A percentile compares a stretch with the other conserved stretches of the same genome.
Evolutionary conservation across 1,139 yeast genomes (phyloP).

Genomic region (Blastobotrys indianensis): DNA sequence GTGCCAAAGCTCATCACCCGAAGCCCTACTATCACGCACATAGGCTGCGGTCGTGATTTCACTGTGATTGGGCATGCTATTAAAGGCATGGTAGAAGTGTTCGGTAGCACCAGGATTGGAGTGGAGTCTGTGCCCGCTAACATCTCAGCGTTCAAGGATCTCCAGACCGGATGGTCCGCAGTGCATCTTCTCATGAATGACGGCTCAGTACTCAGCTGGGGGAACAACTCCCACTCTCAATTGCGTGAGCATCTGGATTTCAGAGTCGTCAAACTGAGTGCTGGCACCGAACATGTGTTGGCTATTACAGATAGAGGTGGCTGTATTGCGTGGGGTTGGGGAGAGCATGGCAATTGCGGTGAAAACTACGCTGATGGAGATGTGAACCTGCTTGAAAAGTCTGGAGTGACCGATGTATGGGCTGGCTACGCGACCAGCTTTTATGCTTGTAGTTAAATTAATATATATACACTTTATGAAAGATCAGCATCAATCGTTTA

Average conservation of each 20-base stretch:
- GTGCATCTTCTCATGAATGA: constrained; percentile 41
- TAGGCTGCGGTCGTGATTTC: constrained; percentile 34
- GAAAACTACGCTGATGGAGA: constrained; percentile 23
- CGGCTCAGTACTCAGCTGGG: constrained; percentile 44
- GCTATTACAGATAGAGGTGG: constrained; percentile 31
- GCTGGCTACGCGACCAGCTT: constrained; percentile 9
- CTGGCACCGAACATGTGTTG: constrained; percentile 89
- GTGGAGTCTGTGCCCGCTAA: constrained; percentile 15
- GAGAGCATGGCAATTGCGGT: constrained; percentile 92
- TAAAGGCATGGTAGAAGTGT: constrained; percentile 20
- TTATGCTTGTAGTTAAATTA: not conserved
- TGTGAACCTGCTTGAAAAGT: constrained; percentile 17
- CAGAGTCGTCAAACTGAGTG: constrained; percentile 29
- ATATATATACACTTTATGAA: not conserved
- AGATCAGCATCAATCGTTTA: not conserved
- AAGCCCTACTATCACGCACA: constrained; percentile 12
- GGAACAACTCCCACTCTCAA: constrained; percentile 79
- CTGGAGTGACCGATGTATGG: not conserved
- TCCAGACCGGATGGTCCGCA: constrained; percentile 78
- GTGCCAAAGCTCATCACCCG: constrained; percentile 21
- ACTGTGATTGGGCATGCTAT: constrained; percentile 23
- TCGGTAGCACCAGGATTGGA: constrained; percentile 23
- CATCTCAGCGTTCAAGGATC: constrained; percentile 13
- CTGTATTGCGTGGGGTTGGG: constrained; percentile 93
- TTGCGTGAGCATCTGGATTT: constrained; percentile 26